Conservation (phyloP, 306 rosid genomes). For the Urtica urens region DNA sequence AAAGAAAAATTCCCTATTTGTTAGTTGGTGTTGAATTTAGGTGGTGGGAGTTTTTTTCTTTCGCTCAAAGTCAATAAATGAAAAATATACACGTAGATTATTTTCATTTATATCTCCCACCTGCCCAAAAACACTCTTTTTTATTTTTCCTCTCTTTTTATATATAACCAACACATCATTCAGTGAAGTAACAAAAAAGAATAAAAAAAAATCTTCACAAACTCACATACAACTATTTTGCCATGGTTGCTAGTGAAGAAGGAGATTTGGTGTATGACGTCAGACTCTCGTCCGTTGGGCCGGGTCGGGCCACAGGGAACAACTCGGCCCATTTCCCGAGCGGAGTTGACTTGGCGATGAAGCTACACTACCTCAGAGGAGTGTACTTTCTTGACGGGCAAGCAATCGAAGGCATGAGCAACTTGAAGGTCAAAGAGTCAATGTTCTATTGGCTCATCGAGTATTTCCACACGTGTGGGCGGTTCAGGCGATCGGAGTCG, state of each 20-base stretch:
- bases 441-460: constrained; percentile 25
- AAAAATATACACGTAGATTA: not conserved
- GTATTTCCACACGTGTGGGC: constrained; percentile 38
- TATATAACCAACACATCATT: not conserved
- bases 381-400: constrained; percentile 43
- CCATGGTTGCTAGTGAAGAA: constrained; percentile 31
- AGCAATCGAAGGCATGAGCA: constrained; percentile 21
- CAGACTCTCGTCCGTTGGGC: constrained; percentile 60
- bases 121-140: not conserved
- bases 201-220: too few relatives aligned
- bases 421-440: constrained; percentile 27
- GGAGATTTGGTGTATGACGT: constrained; percentile 27
- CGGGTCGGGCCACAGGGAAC: constrained; percentile 25
- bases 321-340: constrained; percentile 20
- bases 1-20: too few relatives aligned
- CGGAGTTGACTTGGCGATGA: constrained; percentile 67
- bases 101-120: not conserved
- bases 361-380: constrained; percentile 58
- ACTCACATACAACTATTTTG: not conserved
- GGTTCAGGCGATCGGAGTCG: constrained; percentile 47
- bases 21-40: too few relatives aligned
- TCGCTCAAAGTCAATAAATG: too few relatives aligned
- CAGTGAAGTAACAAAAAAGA: not conserved
- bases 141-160: not conserved
- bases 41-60: too few relatives aligned